Conservation (phyloP, 495 filamentous ascomycete genomes). For the Neurospora sp. region DNA sequence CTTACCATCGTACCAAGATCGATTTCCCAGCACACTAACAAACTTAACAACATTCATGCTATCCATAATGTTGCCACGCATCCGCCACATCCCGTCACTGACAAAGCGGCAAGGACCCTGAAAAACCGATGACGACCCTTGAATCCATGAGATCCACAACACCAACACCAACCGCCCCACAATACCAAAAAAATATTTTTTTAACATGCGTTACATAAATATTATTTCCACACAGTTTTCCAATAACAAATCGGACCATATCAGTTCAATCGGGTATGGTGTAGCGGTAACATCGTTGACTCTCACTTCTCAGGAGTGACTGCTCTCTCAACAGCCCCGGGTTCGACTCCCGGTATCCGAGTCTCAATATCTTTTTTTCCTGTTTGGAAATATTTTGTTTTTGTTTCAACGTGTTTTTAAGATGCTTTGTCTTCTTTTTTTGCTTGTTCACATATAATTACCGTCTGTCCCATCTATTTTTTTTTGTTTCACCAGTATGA, state of each 20-base stretch:
- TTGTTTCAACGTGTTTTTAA: neutral
- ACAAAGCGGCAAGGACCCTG: neutral
- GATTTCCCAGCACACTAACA: neutral
- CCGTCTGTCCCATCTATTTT: no score
- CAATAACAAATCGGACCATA: neutral
- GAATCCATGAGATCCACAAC: neutral
- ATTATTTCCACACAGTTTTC: fast-evolving
- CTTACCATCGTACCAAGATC: neutral
- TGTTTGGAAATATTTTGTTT: neutral
- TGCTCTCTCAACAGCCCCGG: neutral
- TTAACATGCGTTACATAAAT: neutral
- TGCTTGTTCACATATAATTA: no score
- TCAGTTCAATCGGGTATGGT: neutral
- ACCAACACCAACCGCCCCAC: neutral
- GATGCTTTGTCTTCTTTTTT: neutral
- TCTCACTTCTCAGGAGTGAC: neutral
- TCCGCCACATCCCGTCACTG: neutral
- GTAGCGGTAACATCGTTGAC: neutral
- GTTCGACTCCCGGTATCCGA: neutral
- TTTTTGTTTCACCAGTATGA: no score
- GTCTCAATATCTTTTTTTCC: neutral
- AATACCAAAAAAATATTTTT: neutral
- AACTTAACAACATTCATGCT: neutral
- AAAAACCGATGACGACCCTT: neutral
- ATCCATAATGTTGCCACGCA: neutral